Conservation (phyloP, 305 asterid genomes). For the Rubia occidens region DNA sequence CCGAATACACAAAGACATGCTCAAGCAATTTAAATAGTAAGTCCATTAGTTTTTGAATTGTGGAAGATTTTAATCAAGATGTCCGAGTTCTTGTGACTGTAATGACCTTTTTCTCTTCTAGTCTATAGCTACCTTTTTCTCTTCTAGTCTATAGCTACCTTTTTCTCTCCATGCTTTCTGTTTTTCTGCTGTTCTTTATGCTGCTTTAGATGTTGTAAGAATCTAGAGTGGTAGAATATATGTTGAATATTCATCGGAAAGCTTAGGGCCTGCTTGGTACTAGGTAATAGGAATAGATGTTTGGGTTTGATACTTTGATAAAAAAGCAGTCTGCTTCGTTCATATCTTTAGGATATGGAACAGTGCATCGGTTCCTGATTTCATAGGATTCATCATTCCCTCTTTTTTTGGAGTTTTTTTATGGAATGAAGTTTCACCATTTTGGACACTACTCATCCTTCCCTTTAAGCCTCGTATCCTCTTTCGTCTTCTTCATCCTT, state of each 20-base stretch:
- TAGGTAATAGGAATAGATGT: too few relatives aligned
- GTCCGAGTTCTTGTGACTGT: not conserved
- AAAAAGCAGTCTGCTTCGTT: not conserved
- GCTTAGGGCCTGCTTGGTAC: not conserved
- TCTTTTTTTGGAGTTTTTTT: too few relatives aligned
- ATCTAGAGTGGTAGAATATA: not conserved
- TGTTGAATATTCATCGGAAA: not conserved
- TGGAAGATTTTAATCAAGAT: not conserved
- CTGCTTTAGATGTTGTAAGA: not conserved
- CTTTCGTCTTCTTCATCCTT: not conserved
- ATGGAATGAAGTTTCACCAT: not conserved
- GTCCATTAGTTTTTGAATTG: not conserved
- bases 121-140: not conserved
- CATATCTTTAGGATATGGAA: not conserved
- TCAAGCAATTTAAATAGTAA: slow-evolving; percentile 85
- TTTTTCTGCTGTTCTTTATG: not conserved
- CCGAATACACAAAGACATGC: slow-evolving; percentile 94
- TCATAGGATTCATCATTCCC: not conserved
- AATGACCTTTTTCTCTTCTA: not conserved
- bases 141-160: not conserved
- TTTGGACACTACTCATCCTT: not conserved
- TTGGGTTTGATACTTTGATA: not conserved
- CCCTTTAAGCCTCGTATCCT: not conserved
- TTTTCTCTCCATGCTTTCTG: not conserved
- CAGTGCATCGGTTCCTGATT: not conserved